Base-by-base conservation (phyloP, 257 asterid genomes). In the Cinchona pubescens region DNA sequence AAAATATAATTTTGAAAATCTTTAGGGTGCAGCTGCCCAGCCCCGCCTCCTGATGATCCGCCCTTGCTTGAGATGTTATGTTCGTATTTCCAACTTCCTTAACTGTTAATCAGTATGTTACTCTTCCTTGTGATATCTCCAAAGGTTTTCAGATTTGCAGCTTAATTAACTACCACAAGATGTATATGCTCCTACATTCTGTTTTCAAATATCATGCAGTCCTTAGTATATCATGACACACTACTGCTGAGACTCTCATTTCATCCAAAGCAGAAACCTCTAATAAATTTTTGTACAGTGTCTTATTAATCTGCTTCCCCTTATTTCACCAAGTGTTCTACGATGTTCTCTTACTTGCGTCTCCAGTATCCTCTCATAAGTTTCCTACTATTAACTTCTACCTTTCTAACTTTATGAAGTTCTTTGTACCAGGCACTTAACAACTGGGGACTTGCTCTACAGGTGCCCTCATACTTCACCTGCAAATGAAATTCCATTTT, bases 391-490 rank as follows among this genome's bases (percentile, higher is more conserved):
- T 82, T 73, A 59, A 53, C 2, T 38, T 78, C 46, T 56, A 59
- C 67, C 71, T 37, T 81, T 77, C 88, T 86, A 66, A 88, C 78
- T 63, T 63, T 46, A 69, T 42, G 61, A 48, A 67, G 60, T 67
- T 79, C 79, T 63, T 78, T 78, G 14, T 68, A 76, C 74, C 91
- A 95, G 99, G 99, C 99, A 55, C 96, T 95, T 75, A 95, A 95
- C 89, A 95, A 95, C 84, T 95, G 98, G 99, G 99, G 99, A 74
- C 98, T 95, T 86, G 99, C 99, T 74, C 87, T 95, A 83, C 99
- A 95, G 99, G 99, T 95, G 99, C 92, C 85, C 64, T 32, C 79
- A 66, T 69, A 76, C 69, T 49, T 71, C 70, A 64, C 40, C 71
- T 59, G 67, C 72, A 46, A 30, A 71, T 72, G 45, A 73, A 64